Conservation (phyloP, 2,329 filamentous ascomycete species). For the Ceratocystis alfenasii region DNA sequence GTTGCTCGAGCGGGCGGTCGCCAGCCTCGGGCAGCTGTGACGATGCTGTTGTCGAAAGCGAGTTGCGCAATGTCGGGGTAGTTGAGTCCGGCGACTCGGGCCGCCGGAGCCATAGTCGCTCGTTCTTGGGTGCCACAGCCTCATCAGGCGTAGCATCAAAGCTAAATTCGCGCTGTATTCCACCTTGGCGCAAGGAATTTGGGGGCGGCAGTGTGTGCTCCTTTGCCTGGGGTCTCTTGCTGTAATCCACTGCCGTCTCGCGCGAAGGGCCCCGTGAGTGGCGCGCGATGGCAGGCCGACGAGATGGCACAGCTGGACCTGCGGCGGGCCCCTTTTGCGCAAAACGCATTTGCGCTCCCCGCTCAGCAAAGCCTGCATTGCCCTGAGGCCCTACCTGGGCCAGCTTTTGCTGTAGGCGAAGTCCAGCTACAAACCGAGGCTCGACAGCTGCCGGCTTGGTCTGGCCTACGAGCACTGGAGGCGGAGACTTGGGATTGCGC, state of each 20-base stretch:
- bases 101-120: background rate
- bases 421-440: slow-evolving; percentile 18
- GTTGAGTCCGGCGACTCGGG: slow-evolving; percentile 16
- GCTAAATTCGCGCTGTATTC: slow-evolving; percentile 10
- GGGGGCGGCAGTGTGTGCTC: background rate
- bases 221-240: background rate
- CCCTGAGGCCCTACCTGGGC: background rate
- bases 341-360: background rate
- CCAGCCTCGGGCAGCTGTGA: background rate
- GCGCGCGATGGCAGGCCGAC: background rate
- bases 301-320: background rate
- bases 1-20: slow-evolving; percentile 11
- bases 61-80: slow-evolving; percentile 18
- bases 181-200: background rate
- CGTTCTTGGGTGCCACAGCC: background rate
- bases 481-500: slow-evolving; percentile 1
- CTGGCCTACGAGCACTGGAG: background rate
- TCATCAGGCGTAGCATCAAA: slow-evolving; percentile 13
- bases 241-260: background rate
- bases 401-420: slow-evolving; percentile 17
- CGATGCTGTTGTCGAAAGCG: slow-evolving; percentile 13
- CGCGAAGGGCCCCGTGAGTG: background rate
- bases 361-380: background rate
- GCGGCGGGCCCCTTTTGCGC: slow-evolving; percentile 5
- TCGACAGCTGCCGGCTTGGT: background rate